Base-by-base conservation (phyloP, 2,329 filamentous ascomycete genomes). In the Verticillium zaregamsianum region DNA sequence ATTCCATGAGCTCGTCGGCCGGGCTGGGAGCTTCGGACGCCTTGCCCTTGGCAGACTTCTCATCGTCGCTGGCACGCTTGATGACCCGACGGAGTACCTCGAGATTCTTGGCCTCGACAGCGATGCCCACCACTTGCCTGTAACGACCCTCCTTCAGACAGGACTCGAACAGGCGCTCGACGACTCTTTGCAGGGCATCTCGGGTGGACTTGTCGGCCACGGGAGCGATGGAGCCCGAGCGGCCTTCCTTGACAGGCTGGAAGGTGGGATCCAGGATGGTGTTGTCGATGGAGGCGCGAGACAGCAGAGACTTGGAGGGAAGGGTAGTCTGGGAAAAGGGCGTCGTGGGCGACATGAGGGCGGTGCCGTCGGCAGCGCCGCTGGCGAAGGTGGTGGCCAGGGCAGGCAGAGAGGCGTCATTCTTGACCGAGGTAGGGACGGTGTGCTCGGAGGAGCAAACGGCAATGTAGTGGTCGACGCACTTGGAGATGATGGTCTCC, bases 401-500 rank as follows among this genome's bases (percentile, higher is more conserved):
- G 70, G 92, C 85, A n/a, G 87, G 85, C 39, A 90, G 80, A 28
- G 82, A 79, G 63, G 74, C 71, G 57, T 77, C 76, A 63, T 70
- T 67, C 63, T 72, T 72, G 68, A 78, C 76, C n/a, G 72, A 72
- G 67, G 77, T 77, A 57, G 82, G 71, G 15, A 78, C 74, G 23
- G 75, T 72, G 68, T 85, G 81, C 67, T 82, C 80, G 64, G 82
- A 78, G 54, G 82, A 79, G 58, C 81, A 83, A 54, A 93, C 84
- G 63, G 92, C 89, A 72, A 99, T 97, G 80, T 97, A 99, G 67
- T 96, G 96, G 77, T 99, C 95, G 72, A 99, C 88, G 73, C 95
- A 99, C 84, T 96, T 97, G 63, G 94, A 94, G 76, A 98, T 93
- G 79, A 99, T 98, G 62, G 95, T 99, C 80, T 99, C 93, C 77